Percentiles rank a stretch among this genome's conserved stretches.
Evolutionary conservation across 1,284 basidiomycete species (phyloP).

Genomic region (Microstroma glucosiphilum): DNA sequence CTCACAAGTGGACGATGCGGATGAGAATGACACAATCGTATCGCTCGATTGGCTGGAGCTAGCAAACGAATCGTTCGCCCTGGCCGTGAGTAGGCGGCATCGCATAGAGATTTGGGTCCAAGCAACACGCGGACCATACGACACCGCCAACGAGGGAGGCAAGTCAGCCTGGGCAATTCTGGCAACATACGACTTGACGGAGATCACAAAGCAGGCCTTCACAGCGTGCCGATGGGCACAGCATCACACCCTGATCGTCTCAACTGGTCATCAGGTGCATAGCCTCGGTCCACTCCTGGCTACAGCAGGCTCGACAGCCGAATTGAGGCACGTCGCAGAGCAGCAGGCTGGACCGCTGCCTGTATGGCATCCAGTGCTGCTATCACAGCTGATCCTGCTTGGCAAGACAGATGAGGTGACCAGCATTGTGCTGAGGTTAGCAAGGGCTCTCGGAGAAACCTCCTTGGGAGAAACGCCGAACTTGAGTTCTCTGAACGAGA

Average conservation of each 20-base stretch:
- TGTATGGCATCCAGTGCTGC: conserved; percentile 27
- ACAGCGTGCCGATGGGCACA: background rate
- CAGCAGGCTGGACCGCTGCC: conserved; percentile 22
- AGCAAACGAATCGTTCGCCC: background rate
- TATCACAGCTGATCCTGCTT: conserved; percentile 27
- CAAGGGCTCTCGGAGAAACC: conserved; percentile 13
- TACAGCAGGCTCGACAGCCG: background rate
- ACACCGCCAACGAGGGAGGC: background rate
- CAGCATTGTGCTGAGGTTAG: conserved; percentile 21
- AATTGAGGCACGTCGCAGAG: conserved; percentile 22
- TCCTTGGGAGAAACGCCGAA: background rate
- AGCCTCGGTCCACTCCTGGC: background rate
- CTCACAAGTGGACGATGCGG: background rate
- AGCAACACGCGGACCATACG: background rate
- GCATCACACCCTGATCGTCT: background rate
- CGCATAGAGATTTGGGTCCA: background rate
- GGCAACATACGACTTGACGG: background rate
- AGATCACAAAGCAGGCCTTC: background rate
- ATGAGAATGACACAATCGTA: background rate
- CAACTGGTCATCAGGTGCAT: background rate
- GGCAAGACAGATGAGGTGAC: conserved; percentile 21
- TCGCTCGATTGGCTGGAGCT: background rate
- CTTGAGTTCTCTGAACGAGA: conserved; percentile 12
- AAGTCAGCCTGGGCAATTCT: background rate
- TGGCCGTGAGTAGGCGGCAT: background rate